Conservation (phyloP, 352 stramenopile genomes). For the Chrysophaeum taylorii region DNA sequence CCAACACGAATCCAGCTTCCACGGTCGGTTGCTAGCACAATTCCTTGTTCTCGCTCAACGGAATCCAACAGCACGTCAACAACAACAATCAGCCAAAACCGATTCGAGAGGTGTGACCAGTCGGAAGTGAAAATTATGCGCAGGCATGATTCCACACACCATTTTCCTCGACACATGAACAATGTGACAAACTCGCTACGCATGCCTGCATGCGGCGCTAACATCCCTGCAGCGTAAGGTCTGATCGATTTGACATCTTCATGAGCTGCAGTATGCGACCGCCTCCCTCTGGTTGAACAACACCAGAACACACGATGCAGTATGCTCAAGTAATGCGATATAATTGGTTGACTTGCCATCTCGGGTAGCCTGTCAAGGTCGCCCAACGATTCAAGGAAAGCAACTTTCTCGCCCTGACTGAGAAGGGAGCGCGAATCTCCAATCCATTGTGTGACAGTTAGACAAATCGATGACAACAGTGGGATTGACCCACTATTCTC, state of each 20-base stretch:
- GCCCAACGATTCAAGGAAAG: neutral
- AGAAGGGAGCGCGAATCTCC: neutral
- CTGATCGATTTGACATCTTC: neutral
- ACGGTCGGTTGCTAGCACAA: neutral
- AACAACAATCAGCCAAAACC: neutral
- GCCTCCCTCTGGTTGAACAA: too few species aligned
- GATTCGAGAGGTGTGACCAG: neutral
- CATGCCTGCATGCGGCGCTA: neutral
- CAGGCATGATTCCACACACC: too few species aligned
- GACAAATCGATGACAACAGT: neutral
- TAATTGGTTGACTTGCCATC: neutral
- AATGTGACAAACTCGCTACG: neutral
- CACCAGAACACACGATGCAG: too few species aligned
- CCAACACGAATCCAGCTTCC: neutral
- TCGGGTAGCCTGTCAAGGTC: conserved; percentile 3
- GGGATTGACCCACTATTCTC: neutral
- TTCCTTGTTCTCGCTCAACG: neutral
- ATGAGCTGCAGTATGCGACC: neutral
- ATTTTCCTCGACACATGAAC: too few species aligned
- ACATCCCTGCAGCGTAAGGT: neutral
- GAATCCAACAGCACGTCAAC: neutral
- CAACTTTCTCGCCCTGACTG: neutral
- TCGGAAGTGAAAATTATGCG: neutral
- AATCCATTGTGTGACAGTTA: neutral
- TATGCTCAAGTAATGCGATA: neutral